Percentiles rank a stretch among this genome's conserved stretches.
Conservation (phyloP, 495 filamentous ascomycete species). For the Jackrogersella multiformis region DNA sequence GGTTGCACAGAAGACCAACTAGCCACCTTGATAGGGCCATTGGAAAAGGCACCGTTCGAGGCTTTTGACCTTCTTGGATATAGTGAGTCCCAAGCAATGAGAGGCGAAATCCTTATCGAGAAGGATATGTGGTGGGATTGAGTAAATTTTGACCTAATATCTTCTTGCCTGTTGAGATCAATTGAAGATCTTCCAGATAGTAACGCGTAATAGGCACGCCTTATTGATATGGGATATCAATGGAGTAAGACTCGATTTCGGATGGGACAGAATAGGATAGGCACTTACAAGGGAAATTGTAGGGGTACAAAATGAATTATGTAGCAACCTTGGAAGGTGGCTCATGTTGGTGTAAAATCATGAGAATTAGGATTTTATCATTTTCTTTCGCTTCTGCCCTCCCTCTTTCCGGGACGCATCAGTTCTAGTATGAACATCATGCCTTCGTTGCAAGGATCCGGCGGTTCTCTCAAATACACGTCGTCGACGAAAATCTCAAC, state of each 20-base stretch:
- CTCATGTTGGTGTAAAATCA: background rate
- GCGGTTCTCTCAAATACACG: constrained; percentile 27
- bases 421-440: constrained; percentile 26
- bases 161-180: background rate
- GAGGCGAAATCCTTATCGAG: constrained; percentile 15
- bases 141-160: background rate
- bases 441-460: constrained; percentile 33
- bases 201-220: background rate
- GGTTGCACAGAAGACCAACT: constrained; percentile 16
- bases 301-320: background rate
- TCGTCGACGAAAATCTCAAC: constrained; percentile 39
- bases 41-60: constrained; percentile 21
- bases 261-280: background rate
- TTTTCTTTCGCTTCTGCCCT: background rate
- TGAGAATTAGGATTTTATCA: background rate
- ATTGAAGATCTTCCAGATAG: background rate
- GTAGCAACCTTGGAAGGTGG: background rate
- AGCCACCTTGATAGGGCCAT: constrained; percentile 13
- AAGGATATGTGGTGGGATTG: constrained; percentile 33
- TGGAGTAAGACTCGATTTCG: background rate
- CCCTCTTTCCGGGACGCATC: constrained; percentile 26
- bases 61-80: constrained; percentile 23
- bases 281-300: background rate
- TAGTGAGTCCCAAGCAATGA: constrained; percentile 9
- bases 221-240: background rate